Evolutionary conservation across 352 stramenopile genomes (phyloP), one percentile per base, ranked within the genome.

Genomic region (Globisporangium nagaii): DNA sequence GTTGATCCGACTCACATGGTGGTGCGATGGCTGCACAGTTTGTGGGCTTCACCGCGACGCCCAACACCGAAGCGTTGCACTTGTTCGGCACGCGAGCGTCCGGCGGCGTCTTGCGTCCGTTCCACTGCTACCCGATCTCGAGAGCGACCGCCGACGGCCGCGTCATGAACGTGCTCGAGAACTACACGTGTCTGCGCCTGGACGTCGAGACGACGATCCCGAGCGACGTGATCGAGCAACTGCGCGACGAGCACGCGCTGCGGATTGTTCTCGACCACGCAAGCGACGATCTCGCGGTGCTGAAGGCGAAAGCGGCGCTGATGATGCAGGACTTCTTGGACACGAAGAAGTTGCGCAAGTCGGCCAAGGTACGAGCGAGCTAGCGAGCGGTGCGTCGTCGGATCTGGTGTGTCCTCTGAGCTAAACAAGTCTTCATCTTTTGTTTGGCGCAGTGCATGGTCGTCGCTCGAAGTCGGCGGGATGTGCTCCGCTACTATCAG

Each of bases 1-100:
- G 25, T 20, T 49, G 28, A n/a, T n/a, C 49, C 2, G 39, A 2
- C 35, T 51, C 15, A 46, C 40, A 19, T 53, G 22, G 20, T 25
- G 25, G 52, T 53, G 17, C 41, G 11, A 31, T 25, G 31, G 13
- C 5, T 50, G n/a, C 36, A 9, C 51, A 93, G 84, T 93, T 92
- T 50, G 70, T 93, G 28, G 84, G 84, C 2, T 88, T 93, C 53
- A 90, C 84, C 2, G 81, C 84, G 22, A 93, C 84, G 2, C 84
- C 84, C 30, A 91, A 87, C 45, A 22, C 45, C 0, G 70, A 86
- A 36, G 76, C 84, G 13, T 63, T 93, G 4, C 56, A 81, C 35
- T 60, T 93, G n/a, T 93, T 93, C 60, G 81, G 84, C 5, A 69
- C 70, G 19, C 27, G 24, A 41, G 46, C 36, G 2, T 37, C 43